Evolutionary conservation across 345 rosid species (phyloP).

Genomic region (Camelina neglecta): DNA sequence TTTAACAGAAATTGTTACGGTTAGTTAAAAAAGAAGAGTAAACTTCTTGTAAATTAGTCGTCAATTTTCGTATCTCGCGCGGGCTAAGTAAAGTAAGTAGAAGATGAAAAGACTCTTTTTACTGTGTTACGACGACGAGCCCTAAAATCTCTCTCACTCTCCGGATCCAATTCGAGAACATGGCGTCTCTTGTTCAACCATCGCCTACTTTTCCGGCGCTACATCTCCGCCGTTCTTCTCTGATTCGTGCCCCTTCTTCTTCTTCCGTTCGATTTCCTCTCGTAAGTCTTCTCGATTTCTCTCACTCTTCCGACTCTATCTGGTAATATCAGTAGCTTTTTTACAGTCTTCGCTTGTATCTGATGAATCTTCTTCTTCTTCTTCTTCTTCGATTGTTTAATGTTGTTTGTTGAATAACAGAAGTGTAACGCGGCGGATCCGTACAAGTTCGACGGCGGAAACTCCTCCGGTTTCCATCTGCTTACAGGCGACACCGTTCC

Average conservation of each 20-base stretch:
- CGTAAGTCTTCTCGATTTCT: constrained; percentile 25
- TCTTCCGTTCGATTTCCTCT: constrained; percentile 33
- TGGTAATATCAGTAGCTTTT: background rate
- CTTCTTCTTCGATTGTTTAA: background rate
- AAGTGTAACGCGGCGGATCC: constrained; percentile 72
- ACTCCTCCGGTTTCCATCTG: constrained; percentile 52
- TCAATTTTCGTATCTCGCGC: constrained; percentile 27
- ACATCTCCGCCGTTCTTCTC: constrained; percentile 40
- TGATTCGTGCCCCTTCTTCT: constrained; percentile 22
- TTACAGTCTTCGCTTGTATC: background rate
- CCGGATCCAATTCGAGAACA: background rate
- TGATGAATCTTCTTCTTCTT: background rate
- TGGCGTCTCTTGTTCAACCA: constrained; percentile 39
- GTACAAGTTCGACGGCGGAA: constrained; percentile 60
- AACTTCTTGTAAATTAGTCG: background rate
- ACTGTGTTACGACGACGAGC: constrained; percentile 4
- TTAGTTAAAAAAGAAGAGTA: background rate
- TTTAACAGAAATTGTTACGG: constrained; percentile 10
- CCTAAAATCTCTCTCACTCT: constrained; percentile 34
- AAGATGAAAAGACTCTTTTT: background rate
- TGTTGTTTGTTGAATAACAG: constrained; percentile 37
- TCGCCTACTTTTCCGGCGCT: constrained; percentile 28
- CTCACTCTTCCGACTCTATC: background rate
- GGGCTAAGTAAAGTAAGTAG: background rate
- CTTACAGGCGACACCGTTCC: constrained; percentile 44